These are phyloP conservation scores for Knufia petricola DNA, from an alignment of 2,329 filamentous ascomycete species.

Conservation along the genomic window DNA sequence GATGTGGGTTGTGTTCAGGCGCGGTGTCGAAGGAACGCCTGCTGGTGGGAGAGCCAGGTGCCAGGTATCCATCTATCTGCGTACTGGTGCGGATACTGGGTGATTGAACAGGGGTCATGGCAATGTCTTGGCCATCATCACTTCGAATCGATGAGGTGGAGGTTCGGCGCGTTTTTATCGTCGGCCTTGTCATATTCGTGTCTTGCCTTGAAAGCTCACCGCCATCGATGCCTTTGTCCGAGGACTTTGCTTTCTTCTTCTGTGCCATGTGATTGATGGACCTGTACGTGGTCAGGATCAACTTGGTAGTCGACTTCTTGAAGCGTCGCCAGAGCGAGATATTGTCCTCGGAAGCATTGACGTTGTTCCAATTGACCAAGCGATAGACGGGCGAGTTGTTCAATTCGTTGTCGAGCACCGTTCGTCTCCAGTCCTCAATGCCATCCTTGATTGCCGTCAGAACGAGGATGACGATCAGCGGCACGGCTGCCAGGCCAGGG, in stretches of 20 bases:
- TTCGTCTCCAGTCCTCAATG: conserved; percentile 89
- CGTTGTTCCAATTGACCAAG: conserved; percentile 78
- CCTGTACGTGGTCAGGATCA: conserved; percentile 47
- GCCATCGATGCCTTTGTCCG: conserved; percentile 43
- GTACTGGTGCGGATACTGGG: conserved; percentile 29
- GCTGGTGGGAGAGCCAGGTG: conserved; percentile 22
- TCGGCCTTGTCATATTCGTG: conserved; percentile 56
- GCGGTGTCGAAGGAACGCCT: conserved; percentile 23
- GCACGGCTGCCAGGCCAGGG: conserved; percentile 79
- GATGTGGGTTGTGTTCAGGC: conserved; percentile 12
- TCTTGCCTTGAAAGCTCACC: conserved; percentile 42
- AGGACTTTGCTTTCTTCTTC: conserved; percentile 40
- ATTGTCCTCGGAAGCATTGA: conserved; percentile 82
- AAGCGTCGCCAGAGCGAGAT: conserved; percentile 75
- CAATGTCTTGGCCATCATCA: conserved; percentile 57
- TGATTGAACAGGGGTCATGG: conserved; percentile 91
- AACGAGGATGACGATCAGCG: conserved; percentile 81
- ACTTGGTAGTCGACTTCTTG: conserved; percentile 75
- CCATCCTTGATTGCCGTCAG: conserved; percentile 90
- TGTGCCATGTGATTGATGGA: conserved; percentile 31
- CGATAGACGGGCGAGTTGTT: conserved; percentile 95
- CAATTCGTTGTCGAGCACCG: conserved; percentile 79
- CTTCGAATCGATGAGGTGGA: conserved; percentile 43
- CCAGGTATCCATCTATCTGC: conserved; percentile 10
- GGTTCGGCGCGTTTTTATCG: conserved; percentile 45